Evolutionary conservation across 2,329 filamentous ascomycete genomes (phyloP).

Genomic region (Neofusicoccum laricinum): DNA sequence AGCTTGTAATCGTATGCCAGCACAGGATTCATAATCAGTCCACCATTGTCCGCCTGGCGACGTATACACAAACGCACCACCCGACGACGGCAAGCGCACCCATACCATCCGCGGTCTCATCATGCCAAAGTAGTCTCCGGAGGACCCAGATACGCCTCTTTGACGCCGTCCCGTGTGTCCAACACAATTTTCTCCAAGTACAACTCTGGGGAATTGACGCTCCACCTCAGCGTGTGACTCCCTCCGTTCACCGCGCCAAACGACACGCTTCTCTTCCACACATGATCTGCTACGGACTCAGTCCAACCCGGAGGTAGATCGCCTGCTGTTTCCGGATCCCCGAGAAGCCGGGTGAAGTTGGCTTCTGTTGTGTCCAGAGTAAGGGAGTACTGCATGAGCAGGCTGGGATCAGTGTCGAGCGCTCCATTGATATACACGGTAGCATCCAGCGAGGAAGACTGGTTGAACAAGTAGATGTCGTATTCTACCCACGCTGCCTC

Average conservation of each 20-base stretch:
- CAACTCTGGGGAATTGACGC: constrained; percentile 34
- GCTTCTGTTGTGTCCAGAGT: constrained; percentile 34
- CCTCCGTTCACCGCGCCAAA: constrained; percentile 23
- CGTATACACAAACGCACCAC: no score
- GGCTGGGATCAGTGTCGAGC: constrained; percentile 47
- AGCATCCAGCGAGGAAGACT: constrained; percentile 16
- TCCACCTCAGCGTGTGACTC: constrained; percentile 33
- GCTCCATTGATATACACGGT: constrained; percentile 35
- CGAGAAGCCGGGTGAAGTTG: not conserved
- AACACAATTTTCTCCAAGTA: not conserved
- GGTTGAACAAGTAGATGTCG: constrained; percentile 22
- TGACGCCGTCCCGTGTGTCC: not conserved
- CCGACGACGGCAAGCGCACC: no score
- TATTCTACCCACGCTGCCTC: constrained; percentile 16
- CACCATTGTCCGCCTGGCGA: no score
- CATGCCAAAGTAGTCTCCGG: not conserved
- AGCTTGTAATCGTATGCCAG: no score
- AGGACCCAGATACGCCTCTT: not conserved
- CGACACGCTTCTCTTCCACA: constrained; percentile 40
- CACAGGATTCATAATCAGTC: no score
- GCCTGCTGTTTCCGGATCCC: constrained; percentile 29
- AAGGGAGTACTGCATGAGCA: constrained; percentile 47
- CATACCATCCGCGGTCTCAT: not conserved
- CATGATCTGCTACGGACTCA: constrained; percentile 42
- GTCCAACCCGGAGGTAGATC: constrained; percentile 44